Conservation (phyloP, 768 basidiomycete species). For the Trametes punicea region DNA sequence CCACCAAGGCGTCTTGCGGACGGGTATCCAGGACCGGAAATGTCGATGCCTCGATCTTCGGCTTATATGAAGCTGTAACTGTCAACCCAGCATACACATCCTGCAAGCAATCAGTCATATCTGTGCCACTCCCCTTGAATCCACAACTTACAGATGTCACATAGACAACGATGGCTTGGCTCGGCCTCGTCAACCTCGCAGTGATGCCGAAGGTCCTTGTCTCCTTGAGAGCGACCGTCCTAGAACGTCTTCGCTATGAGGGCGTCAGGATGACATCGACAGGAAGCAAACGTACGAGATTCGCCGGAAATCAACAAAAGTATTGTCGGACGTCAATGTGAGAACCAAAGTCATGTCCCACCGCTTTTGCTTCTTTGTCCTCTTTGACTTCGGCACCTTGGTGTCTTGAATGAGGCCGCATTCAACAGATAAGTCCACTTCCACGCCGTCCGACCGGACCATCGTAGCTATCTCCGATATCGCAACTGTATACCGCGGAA, state of each 20-base stretch:
- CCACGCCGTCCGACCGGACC: slow-evolving; percentile 47
- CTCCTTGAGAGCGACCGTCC: slow-evolving; percentile 64
- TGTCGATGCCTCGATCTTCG: slow-evolving; percentile 46
- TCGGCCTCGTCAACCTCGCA: slow-evolving; percentile 66
- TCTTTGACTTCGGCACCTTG: slow-evolving; percentile 29
- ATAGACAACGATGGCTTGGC: slow-evolving; percentile 60
- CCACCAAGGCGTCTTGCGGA: slow-evolving; percentile 58
- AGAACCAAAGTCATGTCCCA: slow-evolving; percentile 69
- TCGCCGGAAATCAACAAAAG: slow-evolving; percentile 75
- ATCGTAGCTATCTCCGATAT: slow-evolving; percentile 46
- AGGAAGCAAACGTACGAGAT: slow-evolving; percentile 50
- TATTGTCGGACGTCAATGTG: slow-evolving; percentile 70
- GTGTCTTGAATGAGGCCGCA: slow-evolving; percentile 48
- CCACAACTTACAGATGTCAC: slow-evolving; percentile 54
- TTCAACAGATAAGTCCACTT: slow-evolving; percentile 52
- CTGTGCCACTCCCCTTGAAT: background rate
- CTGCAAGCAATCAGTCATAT: slow-evolving; percentile 36
- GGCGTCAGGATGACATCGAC: background rate
- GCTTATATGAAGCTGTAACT: slow-evolving; percentile 52
- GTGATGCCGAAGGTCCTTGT: slow-evolving; percentile 58
- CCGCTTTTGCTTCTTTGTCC: slow-evolving; percentile 44
- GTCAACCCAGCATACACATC: slow-evolving; percentile 72
- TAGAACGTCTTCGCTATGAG: slow-evolving; percentile 36
- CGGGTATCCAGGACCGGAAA: slow-evolving; percentile 73
- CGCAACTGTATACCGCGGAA: slow-evolving; percentile 61